Evolutionary conservation across 2,329 filamentous ascomycete genomes (phyloP).

Genomic region (Stenocarpella maydis): DNA sequence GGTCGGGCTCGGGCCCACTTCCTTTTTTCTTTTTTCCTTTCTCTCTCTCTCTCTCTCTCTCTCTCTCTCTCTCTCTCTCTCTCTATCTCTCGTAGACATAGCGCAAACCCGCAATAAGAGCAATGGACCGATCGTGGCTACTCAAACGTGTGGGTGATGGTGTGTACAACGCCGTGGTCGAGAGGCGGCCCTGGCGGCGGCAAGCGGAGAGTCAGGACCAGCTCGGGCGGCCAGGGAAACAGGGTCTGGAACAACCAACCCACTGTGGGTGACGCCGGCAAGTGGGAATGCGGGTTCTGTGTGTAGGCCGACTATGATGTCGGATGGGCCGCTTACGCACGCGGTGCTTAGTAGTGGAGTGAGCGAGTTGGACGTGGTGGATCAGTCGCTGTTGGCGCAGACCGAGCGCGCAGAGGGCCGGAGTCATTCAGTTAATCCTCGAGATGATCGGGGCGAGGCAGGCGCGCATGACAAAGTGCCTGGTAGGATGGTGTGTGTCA

Average conservation of each 20-base stretch:
- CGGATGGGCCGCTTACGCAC: background rate
- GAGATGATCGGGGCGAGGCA: background rate
- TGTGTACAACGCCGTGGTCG: background rate
- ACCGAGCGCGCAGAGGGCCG: constrained; percentile 10
- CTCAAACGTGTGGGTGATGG: background rate
- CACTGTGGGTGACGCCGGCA: background rate
- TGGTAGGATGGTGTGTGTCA: constrained; percentile 4
- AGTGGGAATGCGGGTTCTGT: constrained; percentile 6
- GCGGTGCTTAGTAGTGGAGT: background rate
- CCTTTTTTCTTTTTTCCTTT: background rate
- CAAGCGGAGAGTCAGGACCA: constrained; percentile 12
- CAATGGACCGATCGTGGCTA: background rate
- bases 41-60: no score
- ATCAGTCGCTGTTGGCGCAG: background rate
- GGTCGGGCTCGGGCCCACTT: background rate
- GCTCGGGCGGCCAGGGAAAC: background rate
- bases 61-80: no score
- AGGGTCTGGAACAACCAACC: background rate
- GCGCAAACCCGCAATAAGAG: constrained; percentile 1
- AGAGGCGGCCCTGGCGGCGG: background rate
- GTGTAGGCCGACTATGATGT: background rate
- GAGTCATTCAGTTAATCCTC: background rate
- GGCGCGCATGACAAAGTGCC: constrained; percentile 17
- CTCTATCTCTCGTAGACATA: constrained; percentile 4
- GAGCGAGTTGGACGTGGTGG: background rate